Evolutionary conservation across 2,329 filamentous ascomycete genomes (phyloP).

Genomic region (Cercospora nicotianae): DNA sequence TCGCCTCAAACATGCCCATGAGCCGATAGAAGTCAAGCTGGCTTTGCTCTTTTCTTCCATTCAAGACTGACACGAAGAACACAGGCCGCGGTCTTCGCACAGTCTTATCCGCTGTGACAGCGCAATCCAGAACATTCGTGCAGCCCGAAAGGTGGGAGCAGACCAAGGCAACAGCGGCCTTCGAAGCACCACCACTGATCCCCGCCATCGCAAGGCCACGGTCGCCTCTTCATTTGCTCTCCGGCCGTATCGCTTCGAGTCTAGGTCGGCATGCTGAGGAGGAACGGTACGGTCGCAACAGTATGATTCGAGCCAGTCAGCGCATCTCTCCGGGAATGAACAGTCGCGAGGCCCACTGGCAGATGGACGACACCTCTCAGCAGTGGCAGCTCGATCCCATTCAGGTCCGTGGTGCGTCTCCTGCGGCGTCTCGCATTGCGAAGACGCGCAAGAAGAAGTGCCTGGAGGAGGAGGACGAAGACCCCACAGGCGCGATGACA

Average conservation of each 20-base stretch:
- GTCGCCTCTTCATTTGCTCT: neutral
- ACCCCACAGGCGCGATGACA: slow-evolving; percentile 1
- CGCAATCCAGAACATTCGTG: neutral
- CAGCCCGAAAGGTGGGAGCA: neutral
- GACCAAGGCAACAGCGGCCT: neutral
- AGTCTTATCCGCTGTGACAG: neutral
- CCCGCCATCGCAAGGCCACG: neutral
- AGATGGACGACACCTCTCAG: neutral
- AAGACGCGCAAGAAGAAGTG: neutral
- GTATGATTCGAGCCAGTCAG: neutral
- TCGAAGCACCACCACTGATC: neutral
- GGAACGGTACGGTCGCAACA: neutral
- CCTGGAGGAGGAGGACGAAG: neutral
- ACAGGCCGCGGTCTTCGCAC: neutral
- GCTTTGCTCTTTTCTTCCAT: neutral
- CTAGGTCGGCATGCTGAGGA: neutral
- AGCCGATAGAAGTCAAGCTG: neutral
- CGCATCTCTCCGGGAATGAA: neutral
- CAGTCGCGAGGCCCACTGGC: neutral
- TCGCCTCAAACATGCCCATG: neutral
- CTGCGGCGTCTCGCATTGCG: neutral
- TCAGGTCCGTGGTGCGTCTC: neutral
- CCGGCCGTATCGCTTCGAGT: neutral
- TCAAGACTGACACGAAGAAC: neutral
- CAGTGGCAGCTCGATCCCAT: neutral